Evolutionary conservation across 2,329 filamentous ascomycete genomes (phyloP), one percentile per base, ranked within the genome.

Genomic region (Diplodia sapinea): DNA sequence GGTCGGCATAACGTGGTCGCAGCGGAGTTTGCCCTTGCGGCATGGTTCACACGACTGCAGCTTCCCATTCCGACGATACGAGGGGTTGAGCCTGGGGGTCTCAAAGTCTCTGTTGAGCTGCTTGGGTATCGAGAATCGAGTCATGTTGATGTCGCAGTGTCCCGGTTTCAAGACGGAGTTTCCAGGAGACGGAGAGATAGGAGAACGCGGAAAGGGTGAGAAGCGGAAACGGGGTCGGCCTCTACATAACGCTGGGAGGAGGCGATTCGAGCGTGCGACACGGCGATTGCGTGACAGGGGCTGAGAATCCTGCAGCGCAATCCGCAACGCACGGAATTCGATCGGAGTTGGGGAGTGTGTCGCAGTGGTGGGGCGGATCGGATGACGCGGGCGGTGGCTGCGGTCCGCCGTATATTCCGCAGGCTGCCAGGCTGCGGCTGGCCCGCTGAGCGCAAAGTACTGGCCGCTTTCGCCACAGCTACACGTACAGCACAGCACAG

Each of bases 41-140:
- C 77, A 79, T 15, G 77, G 76, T 66, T 79, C 77, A 61, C 77
- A 79, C 2, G 76, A 75, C 64, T 78, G 77, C 5, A 77, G 70
- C 65, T 78, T 78, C n/a, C 77, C 77, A 71, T 79, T 79, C 26
- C 77, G 73, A 17, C 76, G 73, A 57, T 73, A 75, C 5, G 65
- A 38, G 17, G 65, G 52, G 13, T 65, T 65, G 20, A 65, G 23
- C 23, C 62, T 65, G 31, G 62, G 49, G 17, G 64, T 66, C 3
- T 56, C 31, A 1, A 52, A 43, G 51, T 54, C 51, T 38, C 29
- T 57, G 17, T 20, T 40, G 38, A 56, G 52, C 23, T 66, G 52
- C 23, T 43, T 56, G 13, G 64, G 64, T 6, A 66, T 31, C 12
- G 64, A 57, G 64, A 66, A 66, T 12, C 64, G 38, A 13, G 64